phyloP scores from a whole-genome alignment of 352 stramenopile genomes.

The Pythium biforme region DNA sequence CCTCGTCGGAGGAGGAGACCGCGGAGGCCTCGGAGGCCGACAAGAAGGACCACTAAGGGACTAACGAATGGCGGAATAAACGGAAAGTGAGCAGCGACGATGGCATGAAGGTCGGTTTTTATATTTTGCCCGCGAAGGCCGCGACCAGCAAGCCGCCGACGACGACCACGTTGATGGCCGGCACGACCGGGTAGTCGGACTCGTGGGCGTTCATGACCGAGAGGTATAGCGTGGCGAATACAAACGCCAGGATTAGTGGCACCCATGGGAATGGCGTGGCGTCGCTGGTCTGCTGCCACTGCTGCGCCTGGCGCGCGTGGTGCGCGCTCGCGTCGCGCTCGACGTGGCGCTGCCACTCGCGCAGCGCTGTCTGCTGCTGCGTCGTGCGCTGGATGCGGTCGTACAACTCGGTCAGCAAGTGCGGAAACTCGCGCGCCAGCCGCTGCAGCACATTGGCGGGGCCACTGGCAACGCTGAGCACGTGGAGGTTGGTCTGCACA shows the following conservation, averaged over 20 bases:
- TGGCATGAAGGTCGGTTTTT: not conserved
- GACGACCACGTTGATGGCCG: slow-evolving; percentile 49
- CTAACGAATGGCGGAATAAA: not conserved
- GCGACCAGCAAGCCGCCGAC: slow-evolving; percentile 37
- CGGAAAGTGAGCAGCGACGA: not conserved
- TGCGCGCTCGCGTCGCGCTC: slow-evolving; percentile 23
- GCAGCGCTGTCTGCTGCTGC: slow-evolving; percentile 15
- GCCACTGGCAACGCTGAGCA: slow-evolving; percentile 3
- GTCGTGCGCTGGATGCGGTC: slow-evolving; percentile 13
- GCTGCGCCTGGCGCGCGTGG: slow-evolving; percentile 30
- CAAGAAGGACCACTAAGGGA: slow-evolving; percentile 6
- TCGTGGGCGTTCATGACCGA: slow-evolving; percentile 45
- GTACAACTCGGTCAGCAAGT: slow-evolving; percentile 49
- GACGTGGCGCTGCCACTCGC: slow-evolving; percentile 45
- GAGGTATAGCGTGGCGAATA: slow-evolving; percentile 60
- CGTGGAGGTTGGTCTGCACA: slow-evolving; percentile 31
- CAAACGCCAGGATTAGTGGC: slow-evolving; percentile 41
- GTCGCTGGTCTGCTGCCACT: slow-evolving; percentile 29
- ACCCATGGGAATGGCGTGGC: slow-evolving; percentile 49
- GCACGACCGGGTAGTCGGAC: slow-evolving; percentile 48
- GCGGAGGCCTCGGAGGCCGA: not conserved
- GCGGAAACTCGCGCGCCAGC: slow-evolving; percentile 31
- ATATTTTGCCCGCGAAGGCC: slow-evolving; percentile 34
- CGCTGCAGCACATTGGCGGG: slow-evolving; percentile 6
- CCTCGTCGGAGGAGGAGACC: slow-evolving; percentile 31